Conservation (phyloP, 106 monocot species). For the Dioscorea zingiberensis region DNA sequence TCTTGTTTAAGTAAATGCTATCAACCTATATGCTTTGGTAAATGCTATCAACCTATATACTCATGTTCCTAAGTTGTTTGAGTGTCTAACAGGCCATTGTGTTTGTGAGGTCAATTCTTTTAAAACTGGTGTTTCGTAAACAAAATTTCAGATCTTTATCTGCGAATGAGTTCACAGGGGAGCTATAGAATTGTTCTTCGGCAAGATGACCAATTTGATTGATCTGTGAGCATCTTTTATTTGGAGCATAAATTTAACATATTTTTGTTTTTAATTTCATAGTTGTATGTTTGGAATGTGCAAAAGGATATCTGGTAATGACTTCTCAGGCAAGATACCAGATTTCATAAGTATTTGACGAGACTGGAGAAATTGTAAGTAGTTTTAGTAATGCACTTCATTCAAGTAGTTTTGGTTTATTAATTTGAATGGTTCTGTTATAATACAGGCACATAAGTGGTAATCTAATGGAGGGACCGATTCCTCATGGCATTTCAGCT, state of each 20-base stretch:
- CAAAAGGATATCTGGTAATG: slow-evolving; percentile 68
- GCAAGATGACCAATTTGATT: slow-evolving; percentile 50
- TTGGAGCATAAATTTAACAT: too few relatives aligned
- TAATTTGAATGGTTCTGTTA: background rate
- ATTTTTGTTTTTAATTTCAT: background rate
- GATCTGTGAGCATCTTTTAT: slow-evolving; percentile 47
- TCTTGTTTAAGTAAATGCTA: too few relatives aligned
- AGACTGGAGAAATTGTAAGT: slow-evolving; percentile 62
- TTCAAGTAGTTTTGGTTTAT: background rate
- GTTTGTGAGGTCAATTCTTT: too few relatives aligned
- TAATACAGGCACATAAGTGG: slow-evolving; percentile 64
- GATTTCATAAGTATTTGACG: slow-evolving; percentile 38
- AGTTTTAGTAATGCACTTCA: background rate
- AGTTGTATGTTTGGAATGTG: background rate
- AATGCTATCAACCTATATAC: too few relatives aligned
- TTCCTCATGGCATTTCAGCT: slow-evolving; percentile 50
- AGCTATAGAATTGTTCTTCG: slow-evolving; percentile 26
- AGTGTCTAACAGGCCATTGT: too few relatives aligned
- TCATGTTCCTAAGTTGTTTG: too few relatives aligned
- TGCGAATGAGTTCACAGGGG: slow-evolving; percentile 57
- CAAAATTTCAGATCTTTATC: slow-evolving; percentile 39
- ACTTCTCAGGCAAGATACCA: slow-evolving; percentile 65
- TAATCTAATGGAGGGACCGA: slow-evolving; percentile 56
- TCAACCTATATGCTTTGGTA: too few relatives aligned
- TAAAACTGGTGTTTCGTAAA: too few relatives aligned